Percentiles rank a stretch among this genome's conserved stretches.
phyloP scores from a whole-genome alignment of 345 rosid species.

The Trapa incisa region DNA sequence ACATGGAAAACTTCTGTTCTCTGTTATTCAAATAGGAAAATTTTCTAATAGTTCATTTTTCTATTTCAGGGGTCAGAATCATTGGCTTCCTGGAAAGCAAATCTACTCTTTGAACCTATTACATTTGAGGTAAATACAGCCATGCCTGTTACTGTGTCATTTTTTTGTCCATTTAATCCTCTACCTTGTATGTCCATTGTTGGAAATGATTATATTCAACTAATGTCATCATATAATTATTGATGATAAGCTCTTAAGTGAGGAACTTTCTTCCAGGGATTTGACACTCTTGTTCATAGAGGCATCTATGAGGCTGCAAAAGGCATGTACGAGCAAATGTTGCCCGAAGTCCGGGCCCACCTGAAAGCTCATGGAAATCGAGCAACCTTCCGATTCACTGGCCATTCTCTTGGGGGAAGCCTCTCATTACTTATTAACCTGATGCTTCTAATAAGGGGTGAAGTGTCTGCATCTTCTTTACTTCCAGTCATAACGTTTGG shows the following conservation, averaged over 20 bases:
- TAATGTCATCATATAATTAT: neutral
- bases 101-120: conserved; percentile 83
- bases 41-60: neutral
- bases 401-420: conserved; percentile 97
- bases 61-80: conserved; percentile 71
- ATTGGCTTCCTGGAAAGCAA: conserved; percentile 91
- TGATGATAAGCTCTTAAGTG: conserved; percentile 5
- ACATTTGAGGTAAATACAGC: conserved; percentile 53
- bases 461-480: conserved; percentile 59
- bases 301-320: conserved; percentile 99
- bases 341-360: conserved; percentile 76
- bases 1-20: conserved; percentile 3
- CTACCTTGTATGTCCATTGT: neutral
- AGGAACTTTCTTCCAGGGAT: conserved; percentile 32
- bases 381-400: conserved; percentile 78
- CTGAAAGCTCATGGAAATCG: conserved; percentile 45
- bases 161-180: neutral
- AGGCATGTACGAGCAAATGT: conserved; percentile 79
- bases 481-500: conserved; percentile 93
- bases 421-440: conserved; percentile 75
- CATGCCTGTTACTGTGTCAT: neutral
- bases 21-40: neutral
- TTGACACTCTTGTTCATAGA: conserved; percentile 76
- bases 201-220: neutral
- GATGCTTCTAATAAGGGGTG: conserved; percentile 74